Evolutionary conservation across 23 red algal species (phyloP).

Genomic region (Cyanidioschyzon merolae): DNA sequence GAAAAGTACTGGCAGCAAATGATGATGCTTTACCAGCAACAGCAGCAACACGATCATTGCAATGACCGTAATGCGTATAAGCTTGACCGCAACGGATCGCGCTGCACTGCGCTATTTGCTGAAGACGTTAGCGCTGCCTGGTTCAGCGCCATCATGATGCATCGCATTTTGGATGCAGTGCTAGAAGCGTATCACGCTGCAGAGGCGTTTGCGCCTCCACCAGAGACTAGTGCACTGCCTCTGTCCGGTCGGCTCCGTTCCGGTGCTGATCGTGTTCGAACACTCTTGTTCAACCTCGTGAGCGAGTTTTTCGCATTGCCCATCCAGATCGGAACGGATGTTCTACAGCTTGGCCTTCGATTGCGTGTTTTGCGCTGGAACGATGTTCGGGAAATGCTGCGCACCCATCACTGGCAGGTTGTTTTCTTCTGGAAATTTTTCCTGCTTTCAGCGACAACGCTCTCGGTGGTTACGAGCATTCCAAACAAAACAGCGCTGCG

Average conservation of each 20-base stretch:
- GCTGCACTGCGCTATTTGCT: neutral
- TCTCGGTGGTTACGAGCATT: neutral
- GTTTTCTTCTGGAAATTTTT: neutral
- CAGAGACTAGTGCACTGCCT: neutral
- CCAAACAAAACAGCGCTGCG: neutral
- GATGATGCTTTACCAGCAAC: neutral
- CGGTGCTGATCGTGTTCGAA: no score
- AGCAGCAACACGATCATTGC: no score
- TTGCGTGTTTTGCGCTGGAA: neutral
- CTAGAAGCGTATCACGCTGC: neutral
- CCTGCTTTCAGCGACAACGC: neutral
- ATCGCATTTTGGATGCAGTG: neutral
- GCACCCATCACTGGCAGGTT: neutral
- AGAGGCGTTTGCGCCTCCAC: neutral
- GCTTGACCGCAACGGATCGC: neutral
- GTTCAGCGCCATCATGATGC: neutral
- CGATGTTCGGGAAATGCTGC: neutral
- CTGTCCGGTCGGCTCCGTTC: no score
- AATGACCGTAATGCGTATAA: no score
- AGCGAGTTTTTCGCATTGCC: neutral
- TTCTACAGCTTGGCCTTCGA: neutral
- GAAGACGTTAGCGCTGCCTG: neutral
- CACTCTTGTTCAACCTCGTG: neutral
- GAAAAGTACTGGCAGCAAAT: neutral
- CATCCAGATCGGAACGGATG: neutral